phyloP scores from a whole-genome alignment of 1,284 basidiomycete species.

The Apiotrichum akiyoshidainum region DNA sequence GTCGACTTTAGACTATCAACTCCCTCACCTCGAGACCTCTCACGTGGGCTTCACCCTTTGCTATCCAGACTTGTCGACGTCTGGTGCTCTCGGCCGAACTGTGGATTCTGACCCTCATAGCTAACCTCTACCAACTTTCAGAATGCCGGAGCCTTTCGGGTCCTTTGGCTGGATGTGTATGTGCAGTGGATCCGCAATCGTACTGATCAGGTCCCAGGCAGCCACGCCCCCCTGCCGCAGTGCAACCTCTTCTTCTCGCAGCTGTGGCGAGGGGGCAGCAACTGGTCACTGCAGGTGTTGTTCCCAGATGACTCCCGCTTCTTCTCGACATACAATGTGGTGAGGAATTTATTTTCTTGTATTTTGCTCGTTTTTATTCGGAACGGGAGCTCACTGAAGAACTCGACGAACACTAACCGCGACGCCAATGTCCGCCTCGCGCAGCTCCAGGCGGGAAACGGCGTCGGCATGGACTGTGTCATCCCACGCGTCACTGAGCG shows the following conservation, averaged over 20 bases:
- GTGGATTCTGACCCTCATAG: not conserved
- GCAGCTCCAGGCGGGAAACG: constrained; percentile 31
- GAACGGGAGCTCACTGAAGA: constrained; percentile 2
- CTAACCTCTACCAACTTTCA: not conserved
- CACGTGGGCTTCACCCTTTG: not conserved
- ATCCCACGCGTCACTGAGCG: constrained; percentile 36
- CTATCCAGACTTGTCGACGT: not conserved
- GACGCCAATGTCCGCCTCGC: constrained; percentile 38
- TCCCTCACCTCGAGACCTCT: too few relatives aligned
- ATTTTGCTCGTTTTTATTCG: not conserved
- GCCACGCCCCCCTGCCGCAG: constrained; percentile 46
- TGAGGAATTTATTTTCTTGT: constrained; percentile 17
- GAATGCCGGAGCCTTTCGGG: constrained; percentile 38
- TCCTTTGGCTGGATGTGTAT: constrained; percentile 47
- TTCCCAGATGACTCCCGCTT: constrained; percentile 36
- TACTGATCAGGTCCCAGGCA: constrained; percentile 25
- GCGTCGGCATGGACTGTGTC: constrained; percentile 41
- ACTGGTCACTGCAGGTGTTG: constrained; percentile 28
- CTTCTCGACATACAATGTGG: constrained; percentile 33
- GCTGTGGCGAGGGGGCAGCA: constrained; percentile 30
- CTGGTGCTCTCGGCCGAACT: not conserved
- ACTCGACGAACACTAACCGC: constrained; percentile 16
- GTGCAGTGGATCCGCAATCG: constrained; percentile 9
- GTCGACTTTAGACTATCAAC: too few relatives aligned
- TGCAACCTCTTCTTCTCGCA: constrained; percentile 54